These are phyloP conservation scores for Tillandsia leiboldiana DNA, from an alignment of 176 grass and related monocot genomes.

Conservation along the genomic window DNA sequence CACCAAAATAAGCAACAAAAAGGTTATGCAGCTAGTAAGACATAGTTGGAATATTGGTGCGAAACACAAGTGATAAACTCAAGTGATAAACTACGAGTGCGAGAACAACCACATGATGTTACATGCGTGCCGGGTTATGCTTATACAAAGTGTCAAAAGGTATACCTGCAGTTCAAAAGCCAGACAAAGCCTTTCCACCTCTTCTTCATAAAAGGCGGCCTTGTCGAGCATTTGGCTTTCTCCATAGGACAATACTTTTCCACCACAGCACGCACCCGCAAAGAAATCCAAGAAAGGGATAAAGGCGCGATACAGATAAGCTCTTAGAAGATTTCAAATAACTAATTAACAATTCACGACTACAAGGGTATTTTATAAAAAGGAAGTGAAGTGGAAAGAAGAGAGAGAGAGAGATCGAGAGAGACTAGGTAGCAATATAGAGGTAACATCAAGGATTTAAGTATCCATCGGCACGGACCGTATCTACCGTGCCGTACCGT, in stretches of 20 bases:
- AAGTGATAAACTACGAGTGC: no score
- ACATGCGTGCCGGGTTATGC: neutral
- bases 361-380: no score
- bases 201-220: conserved; percentile 80
- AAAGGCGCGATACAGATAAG: neutral
- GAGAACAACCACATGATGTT: neutral
- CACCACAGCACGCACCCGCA: conserved; percentile 79
- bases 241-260: conserved; percentile 93
- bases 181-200: conserved; percentile 73
- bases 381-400: no score
- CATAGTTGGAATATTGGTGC: no score
- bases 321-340: neutral
- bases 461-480: no score
- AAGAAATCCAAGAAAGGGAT: conserved; percentile 11
- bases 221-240: conserved; percentile 99
- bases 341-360: neutral
- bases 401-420: no score
- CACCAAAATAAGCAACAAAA: conserved; percentile 20
- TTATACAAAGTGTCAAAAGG: neutral
- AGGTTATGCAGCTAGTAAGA: neutral
- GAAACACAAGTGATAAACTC: no score
- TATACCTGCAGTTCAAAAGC: conserved; percentile 87
- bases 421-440: no score
- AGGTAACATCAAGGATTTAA: no score
- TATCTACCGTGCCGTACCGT: no score